A percentile compares a stretch with the other conserved stretches of the same genome.
Evolutionary conservation across 2,329 filamentous ascomycete species (phyloP).

Genomic region (Cordyceps fumosorosea): DNA sequence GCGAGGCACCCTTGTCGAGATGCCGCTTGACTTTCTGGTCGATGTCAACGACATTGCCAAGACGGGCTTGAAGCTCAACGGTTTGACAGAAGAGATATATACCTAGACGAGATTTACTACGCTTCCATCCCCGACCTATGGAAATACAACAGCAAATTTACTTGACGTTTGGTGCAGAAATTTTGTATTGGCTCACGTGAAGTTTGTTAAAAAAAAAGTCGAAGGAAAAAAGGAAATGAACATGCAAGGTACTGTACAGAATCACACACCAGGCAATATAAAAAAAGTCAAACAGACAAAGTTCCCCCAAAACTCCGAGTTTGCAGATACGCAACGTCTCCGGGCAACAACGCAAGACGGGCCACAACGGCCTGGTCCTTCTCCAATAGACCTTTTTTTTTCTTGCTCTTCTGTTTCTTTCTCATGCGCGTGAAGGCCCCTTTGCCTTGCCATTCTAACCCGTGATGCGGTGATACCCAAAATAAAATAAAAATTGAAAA

Average conservation of each 20-base stretch:
- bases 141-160: background rate
- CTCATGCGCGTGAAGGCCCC: conserved; percentile 1
- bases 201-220: background rate
- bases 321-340: background rate
- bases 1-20: conserved; percentile 72
- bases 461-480: conserved; percentile 2
- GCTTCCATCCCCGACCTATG: background rate
- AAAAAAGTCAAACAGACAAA: conserved; percentile 12
- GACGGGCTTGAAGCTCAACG: conserved; percentile 67
- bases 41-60: conserved; percentile 79
- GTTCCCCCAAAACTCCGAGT: conserved; percentile 6
- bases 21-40: conserved; percentile 82
- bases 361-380: background rate
- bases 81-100: conserved; percentile 66
- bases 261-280: conserved; percentile 9
- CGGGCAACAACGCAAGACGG: background rate
- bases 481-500: background rate
- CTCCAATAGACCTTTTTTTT: background rate
- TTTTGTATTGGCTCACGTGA: background rate
- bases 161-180: background rate
- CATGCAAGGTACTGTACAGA: conserved; percentile 3
- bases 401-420: background rate
- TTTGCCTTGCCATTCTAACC: conserved; percentile 3
- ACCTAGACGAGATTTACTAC: conserved; percentile 35
- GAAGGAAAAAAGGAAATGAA: background rate